Evolutionary conservation across 2,329 filamentous ascomycete species (phyloP), one percentile per base, ranked within the genome.

Genomic region (Akanthomyces muscarius): DNA sequence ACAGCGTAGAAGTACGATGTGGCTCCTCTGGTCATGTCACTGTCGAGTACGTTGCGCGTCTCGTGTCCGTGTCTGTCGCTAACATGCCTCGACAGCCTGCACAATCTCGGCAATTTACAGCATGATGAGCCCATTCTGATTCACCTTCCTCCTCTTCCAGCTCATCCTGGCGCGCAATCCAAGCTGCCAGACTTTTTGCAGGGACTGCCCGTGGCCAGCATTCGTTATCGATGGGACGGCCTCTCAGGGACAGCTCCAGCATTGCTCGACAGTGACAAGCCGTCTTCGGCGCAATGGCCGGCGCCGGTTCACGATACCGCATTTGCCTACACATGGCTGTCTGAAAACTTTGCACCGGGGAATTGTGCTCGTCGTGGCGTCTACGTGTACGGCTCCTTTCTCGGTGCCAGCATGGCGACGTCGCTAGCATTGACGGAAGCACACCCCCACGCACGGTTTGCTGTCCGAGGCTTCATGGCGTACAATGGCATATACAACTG

Each of bases 401-500:
- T 88, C 0, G 83, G 86, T 18, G 86, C 83, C 42, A 78, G 80
- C 16, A 75, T 89, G 8, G 86, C 84, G 33, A 75, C 80, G 16
- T 81, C 83, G 1, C 75, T 88, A 3, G 81, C 85, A 10, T 72
- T 89, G 50, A 88, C 84, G 2, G 84, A 87, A 70, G 74, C 79
- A 1, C 75, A 78, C 51, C 67, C 74, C 2, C 74, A 81, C 61
- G 68, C 73, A 16, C 72, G 68, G 38, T 77, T 83, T 68, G 77
- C 75, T 45, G 75, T 88, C 50, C 78, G 82, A 11, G 85, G 85
- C 8, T 71, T 86, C 38, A 73, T 85, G 18, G 79, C 80, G 8
- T 82, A 82, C 71, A 85, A 88, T 66, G 86, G 84, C 48, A 78
- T 88, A 63, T 88, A 86, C 73, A 82, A 88, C 74, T 88, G 86